A percentile compares a stretch with the other conserved stretches of the same genome.
Evolutionary conservation across 352 stramenopile species (phyloP).

Genomic region (Bremia lactucae): DNA sequence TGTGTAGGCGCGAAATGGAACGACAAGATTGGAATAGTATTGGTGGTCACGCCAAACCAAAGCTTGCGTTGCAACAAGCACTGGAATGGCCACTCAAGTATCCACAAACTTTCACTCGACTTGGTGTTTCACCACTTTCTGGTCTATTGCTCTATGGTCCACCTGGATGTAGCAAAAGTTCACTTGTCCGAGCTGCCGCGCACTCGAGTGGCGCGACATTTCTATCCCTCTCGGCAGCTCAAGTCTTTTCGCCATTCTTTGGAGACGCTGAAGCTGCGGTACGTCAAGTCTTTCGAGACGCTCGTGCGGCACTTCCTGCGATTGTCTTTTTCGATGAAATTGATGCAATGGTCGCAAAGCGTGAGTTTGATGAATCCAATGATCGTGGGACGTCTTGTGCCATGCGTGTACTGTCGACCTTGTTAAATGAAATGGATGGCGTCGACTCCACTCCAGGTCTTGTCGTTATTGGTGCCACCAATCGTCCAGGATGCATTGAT

Average conservation of each 20-base stretch:
- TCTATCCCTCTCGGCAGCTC: slow-evolving; percentile 73
- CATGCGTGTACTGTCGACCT: slow-evolving; percentile 91
- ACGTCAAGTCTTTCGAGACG: slow-evolving; percentile 68
- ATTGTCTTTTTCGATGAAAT: slow-evolving; percentile 91
- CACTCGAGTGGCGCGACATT: slow-evolving; percentile 72
- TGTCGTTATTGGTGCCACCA: slow-evolving; percentile 95
- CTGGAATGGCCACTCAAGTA: slow-evolving; percentile 85
- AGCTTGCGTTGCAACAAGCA: slow-evolving; percentile 68
- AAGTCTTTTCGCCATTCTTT: slow-evolving; percentile 86
- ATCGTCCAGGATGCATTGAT: slow-evolving; percentile 96
- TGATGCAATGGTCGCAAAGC: slow-evolving; percentile 79
- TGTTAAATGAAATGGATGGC: slow-evolving; percentile 97
- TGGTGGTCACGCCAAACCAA: slow-evolving; percentile 57
- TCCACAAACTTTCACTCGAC: slow-evolving; percentile 51
- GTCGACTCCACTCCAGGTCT: slow-evolving; percentile 90
- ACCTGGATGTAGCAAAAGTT: slow-evolving; percentile 87
- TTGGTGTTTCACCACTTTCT: slow-evolving; percentile 54
- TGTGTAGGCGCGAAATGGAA: slow-evolving; percentile 52
- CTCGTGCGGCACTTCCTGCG: slow-evolving; percentile 62
- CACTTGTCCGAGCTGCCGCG: slow-evolving; percentile 76
- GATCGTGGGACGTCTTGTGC: slow-evolving; percentile 49
- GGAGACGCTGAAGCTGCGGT: slow-evolving; percentile 81
- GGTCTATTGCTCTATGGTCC: slow-evolving; percentile 61
- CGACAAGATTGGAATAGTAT: slow-evolving; percentile 63
- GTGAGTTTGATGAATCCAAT: slow-evolving; percentile 41